These are phyloP conservation scores for Solanum tarijense DNA, from an alignment of 257 asterid genomes.

Conservation along the genomic window DNA sequence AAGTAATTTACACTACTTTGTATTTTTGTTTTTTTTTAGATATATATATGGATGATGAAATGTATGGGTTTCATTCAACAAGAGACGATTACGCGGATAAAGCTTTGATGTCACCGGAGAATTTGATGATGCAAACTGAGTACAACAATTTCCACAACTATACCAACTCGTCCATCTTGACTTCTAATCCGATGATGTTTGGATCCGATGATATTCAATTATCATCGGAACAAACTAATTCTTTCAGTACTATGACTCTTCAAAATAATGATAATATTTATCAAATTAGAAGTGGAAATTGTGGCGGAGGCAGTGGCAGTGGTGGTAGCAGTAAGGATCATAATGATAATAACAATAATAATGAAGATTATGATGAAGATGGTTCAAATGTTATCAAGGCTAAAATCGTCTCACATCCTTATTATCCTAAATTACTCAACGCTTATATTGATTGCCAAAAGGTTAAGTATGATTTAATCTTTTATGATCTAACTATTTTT, in stretches of 20 bases:
- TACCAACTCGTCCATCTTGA: not conserved
- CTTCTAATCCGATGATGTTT: constrained; percentile 7
- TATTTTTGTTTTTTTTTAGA: not conserved
- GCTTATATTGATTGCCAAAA: constrained; percentile 47
- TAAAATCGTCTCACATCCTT: constrained; percentile 38
- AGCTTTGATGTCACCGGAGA: constrained; percentile 41
- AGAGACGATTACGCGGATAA: constrained; percentile 26
- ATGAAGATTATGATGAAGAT: constrained; percentile 13
- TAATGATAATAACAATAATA: not conserved
- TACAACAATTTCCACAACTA: constrained; percentile 9
- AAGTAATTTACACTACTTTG: not conserved
- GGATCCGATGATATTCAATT: constrained; percentile 7
- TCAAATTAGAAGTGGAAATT: constrained; percentile 5
- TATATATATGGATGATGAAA: constrained; percentile 32
- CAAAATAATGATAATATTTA: not conserved
- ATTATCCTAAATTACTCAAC: constrained; percentile 24
- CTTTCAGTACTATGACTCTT: not conserved
- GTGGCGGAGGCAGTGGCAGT: not conserved
- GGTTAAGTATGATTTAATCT: constrained; percentile 3
- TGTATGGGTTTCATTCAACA: constrained; percentile 17
- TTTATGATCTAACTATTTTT: not conserved
- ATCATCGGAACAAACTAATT: not conserved
- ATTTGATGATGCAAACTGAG: constrained; percentile 22
- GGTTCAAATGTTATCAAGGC: constrained; percentile 28
- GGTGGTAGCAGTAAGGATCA: not conserved